phyloP scores from a whole-genome alignment of 768 basidiomycete genomes.

The Auriscalpium vulgare region DNA sequence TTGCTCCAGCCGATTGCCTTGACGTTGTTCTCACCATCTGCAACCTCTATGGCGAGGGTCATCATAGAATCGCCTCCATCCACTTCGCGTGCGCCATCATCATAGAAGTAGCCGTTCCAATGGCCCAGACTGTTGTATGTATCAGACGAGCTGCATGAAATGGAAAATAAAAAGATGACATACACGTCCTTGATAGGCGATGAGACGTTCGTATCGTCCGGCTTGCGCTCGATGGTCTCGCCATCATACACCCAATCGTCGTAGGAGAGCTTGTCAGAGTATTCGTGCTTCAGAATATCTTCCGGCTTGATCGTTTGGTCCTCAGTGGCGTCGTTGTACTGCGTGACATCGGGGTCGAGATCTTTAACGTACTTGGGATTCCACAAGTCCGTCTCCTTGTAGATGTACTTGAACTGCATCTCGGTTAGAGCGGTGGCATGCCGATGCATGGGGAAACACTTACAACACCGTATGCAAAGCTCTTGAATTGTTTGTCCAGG shows the following conservation, averaged over 20 bases:
- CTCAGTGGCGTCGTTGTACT: not conserved
- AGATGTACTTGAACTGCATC: not conserved
- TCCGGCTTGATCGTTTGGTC: not conserved
- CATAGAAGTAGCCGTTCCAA: not conserved
- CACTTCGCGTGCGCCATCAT: not conserved
- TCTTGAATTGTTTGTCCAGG: not conserved
- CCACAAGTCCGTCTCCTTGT: not conserved
- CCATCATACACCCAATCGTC: not conserved
- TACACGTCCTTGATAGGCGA: not conserved
- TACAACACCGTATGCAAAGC: not conserved
- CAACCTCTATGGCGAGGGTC: constrained; percentile 4
- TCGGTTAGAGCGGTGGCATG: not conserved
- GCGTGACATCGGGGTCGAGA: not conserved
- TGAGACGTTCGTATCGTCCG: not conserved
- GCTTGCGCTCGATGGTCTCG: not conserved
- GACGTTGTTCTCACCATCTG: constrained; percentile 1
- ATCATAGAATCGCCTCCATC: constrained; percentile 1
- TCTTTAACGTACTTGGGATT: not conserved
- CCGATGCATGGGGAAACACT: not conserved
- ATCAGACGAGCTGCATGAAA: not conserved
- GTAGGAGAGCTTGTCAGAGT: not conserved
- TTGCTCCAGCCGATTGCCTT: constrained; percentile 5
- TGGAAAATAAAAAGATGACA: not conserved
- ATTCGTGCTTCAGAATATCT: not conserved
- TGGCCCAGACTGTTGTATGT: not conserved